Percentiles rank a stretch among this genome's conserved stretches.
phyloP scores from a whole-genome alignment of 129 eudicot genomes.

The Kitagawia praeruptora region DNA sequence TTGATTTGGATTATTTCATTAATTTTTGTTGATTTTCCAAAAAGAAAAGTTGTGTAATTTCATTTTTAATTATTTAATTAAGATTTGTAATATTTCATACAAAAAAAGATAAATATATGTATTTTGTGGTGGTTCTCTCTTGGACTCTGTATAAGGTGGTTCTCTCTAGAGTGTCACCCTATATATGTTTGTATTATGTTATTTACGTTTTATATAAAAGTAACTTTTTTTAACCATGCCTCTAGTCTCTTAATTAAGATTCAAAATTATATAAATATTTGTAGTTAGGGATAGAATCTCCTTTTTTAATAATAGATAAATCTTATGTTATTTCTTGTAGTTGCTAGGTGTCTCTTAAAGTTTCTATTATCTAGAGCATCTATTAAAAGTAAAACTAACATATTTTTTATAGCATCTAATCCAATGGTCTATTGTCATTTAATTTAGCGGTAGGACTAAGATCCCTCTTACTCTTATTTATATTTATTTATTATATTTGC shows the following conservation, averaged over 20 bases:
- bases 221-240: background rate
- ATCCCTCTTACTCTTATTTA: background rate
- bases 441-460: background rate
- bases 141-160: no score
- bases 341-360: background rate
- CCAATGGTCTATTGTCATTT: background rate
- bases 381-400: no score
- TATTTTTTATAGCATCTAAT: background rate
- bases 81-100: no score
- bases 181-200: no score
- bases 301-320: background rate
- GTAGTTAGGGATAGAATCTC: background rate
- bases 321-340: background rate
- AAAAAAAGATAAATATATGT: no score
- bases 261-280: no score
- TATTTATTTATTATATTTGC: background rate
- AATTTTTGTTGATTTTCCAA: no score
- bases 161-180: no score
- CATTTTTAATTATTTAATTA: no score
- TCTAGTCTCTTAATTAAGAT: background rate
- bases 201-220: background rate
- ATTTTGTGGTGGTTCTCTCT: no score
- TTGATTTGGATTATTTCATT: no score
- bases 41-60: no score
- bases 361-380: background rate